Evolutionary conservation across 2,329 filamentous ascomycete species (phyloP), one percentile per base, ranked within the genome.

Genomic region (Cryphonectria naterciae): DNA sequence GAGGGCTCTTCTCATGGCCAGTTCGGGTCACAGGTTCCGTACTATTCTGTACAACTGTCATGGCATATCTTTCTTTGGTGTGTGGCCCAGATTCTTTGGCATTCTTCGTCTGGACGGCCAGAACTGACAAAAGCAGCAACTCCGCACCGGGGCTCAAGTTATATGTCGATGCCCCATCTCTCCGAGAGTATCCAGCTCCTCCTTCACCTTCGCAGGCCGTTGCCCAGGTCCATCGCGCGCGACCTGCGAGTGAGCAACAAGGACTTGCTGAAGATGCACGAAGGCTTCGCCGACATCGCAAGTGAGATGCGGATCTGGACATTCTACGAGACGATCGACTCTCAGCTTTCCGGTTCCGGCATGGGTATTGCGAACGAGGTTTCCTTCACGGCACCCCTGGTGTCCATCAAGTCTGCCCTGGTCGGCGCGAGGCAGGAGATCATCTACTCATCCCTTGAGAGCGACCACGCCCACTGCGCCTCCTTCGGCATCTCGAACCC

Each of bases 301-400:
- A 85, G 85, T 49, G 89, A 91, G 69, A 81, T 90, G 66, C 85
- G 84, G 8, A 81, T 91, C 17, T 91, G 88, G 88, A 89, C 88
- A 0, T 86, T 90, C 56, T 88, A 90, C 71, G 89, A 91, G 75
- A 91, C 87, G 0, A 83, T 88, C 10, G 88, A 90, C 76, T 89
- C 88, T 0, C 83, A 84, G 0, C 80, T 90, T 5, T 86, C 85
- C 0, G 84, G 84, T 0, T 76, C 80, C 2, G 81, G 80, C 0
- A 76, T 77, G 5, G 75, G 78, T 0, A 76, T 80, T 4, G 76
- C 77, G 0, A 78, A 80, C 4, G 85, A 86, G 68, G 82, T 89
- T 2, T 87, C 87, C 74, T 89, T 90, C 70, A 86, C 86, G 10
- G 88, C 88, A 0, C 88, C 88, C 0, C 79, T 91, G 22, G 86